phyloP scores from a whole-genome alignment of 495 filamentous ascomycete species.

The Penicillium verhagenii region DNA sequence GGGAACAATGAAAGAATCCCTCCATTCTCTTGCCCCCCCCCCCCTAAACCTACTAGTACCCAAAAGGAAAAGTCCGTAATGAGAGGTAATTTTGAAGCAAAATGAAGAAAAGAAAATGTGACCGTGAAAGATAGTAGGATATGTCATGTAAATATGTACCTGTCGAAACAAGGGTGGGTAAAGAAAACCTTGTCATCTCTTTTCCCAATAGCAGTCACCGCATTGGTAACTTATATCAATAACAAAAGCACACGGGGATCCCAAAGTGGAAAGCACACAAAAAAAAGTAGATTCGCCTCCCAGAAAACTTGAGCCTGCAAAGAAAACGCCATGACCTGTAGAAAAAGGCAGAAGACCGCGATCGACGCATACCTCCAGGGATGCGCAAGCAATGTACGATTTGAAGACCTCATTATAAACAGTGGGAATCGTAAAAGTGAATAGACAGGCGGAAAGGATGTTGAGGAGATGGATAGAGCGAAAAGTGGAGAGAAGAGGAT shows the following conservation, averaged over 20 bases:
- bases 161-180: constrained; percentile 16
- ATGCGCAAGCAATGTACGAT: constrained; percentile 25
- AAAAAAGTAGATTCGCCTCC: constrained; percentile 21
- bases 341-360: constrained; percentile 10
- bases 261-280: constrained; percentile 21
- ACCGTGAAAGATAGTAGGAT: neutral
- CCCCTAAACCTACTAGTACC: neutral
- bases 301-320: constrained; percentile 16
- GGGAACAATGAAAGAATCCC: neutral
- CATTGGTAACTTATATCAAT: constrained; percentile 10
- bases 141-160: constrained; percentile 28
- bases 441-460: constrained; percentile 23
- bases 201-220: neutral
- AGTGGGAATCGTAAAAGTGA: constrained; percentile 32
- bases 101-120: neutral
- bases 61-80: neutral
- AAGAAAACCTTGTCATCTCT: neutral
- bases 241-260: too few relatives aligned
- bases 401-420: constrained; percentile 29
- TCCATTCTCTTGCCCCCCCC: neutral
- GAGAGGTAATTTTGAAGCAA: neutral
- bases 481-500: neutral
- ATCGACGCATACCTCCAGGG: constrained; percentile 14
- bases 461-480: constrained; percentile 1
- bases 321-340: constrained; percentile 35